Conservation (phyloP, 2,329 filamentous ascomycete species). For the Nemania sp. region DNA sequence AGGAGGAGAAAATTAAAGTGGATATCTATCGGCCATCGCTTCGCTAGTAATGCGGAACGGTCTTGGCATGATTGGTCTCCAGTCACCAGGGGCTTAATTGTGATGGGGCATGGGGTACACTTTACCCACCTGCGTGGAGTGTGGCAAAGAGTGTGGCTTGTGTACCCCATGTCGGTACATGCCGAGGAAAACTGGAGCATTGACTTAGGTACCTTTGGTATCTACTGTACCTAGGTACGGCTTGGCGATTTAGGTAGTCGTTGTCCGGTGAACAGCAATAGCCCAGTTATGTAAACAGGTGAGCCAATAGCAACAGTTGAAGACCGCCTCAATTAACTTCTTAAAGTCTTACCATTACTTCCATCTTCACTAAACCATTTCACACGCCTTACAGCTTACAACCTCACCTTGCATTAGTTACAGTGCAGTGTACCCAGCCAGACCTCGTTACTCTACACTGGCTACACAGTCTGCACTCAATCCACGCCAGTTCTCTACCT, state of each 20-base stretch:
- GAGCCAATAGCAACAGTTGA: constrained; percentile 15
- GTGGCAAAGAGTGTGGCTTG: constrained; percentile 31
- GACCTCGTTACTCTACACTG: background rate
- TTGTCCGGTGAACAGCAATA: constrained; percentile 20
- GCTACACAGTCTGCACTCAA: background rate
- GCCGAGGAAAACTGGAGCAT: background rate
- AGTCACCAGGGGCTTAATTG: constrained; percentile 18
- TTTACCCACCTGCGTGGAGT: background rate
- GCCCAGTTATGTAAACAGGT: constrained; percentile 17
- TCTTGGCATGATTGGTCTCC: constrained; percentile 16
- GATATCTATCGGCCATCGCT: background rate
- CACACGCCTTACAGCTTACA: background rate
- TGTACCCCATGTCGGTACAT: background rate
- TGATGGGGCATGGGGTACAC: constrained; percentile 7
- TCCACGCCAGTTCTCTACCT: background rate
- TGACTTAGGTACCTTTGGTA: no score
- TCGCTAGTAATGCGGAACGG: constrained; percentile 26
- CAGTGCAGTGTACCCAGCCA: background rate
- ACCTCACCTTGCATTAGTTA: constrained; percentile 1
- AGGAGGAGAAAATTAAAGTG: constrained; percentile 19
- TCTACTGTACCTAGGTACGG: no score
- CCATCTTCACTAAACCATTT: constrained; percentile 15
- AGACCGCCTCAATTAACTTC: constrained; percentile 2
- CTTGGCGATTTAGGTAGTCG: background rate
- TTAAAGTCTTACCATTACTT: background rate